Evolutionary conservation across 352 stramenopile genomes (phyloP).

Genomic region (Globisporangium parvum): DNA sequence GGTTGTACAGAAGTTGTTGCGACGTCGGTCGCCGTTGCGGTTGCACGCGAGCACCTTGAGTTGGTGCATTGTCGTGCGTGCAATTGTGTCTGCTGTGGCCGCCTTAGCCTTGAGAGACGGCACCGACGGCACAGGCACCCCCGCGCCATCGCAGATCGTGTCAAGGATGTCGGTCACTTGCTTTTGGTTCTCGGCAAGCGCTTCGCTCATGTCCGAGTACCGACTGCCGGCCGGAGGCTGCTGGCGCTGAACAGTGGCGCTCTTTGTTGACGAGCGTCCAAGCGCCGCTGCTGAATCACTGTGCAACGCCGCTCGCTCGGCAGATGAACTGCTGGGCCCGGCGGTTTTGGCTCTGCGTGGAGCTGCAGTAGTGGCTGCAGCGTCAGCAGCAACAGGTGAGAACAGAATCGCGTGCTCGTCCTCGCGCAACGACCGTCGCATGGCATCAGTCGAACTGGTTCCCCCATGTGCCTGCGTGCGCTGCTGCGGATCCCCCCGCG

Average conservation of each 20-base stretch:
- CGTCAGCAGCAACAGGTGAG: background rate
- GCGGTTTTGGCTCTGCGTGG: constrained; percentile 21
- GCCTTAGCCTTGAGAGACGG: too few relatives aligned
- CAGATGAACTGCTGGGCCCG: constrained; percentile 1
- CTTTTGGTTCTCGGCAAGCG: constrained; percentile 42
- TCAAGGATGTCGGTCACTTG: constrained; percentile 48
- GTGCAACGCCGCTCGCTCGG: background rate
- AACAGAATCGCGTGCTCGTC: constrained; percentile 10
- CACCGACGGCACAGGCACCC: too few relatives aligned
- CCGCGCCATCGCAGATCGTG: constrained; percentile 25
- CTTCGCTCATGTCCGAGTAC: constrained; percentile 44
- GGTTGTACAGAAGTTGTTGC: too few relatives aligned
- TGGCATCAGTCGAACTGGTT: too few relatives aligned
- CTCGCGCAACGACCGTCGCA: background rate
- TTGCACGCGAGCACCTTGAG: too few relatives aligned
- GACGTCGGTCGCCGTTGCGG: too few relatives aligned
- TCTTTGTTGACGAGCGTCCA: constrained; percentile 14
- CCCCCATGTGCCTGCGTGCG: background rate
- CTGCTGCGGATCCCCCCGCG: background rate
- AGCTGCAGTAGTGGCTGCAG: background rate
- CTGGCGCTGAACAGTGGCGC: constrained; percentile 13
- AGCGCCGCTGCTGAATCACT: background rate
- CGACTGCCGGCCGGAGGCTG: constrained; percentile 10
- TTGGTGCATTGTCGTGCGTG: too few relatives aligned
- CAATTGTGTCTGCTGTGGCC: too few relatives aligned